A percentile compares a stretch with the other conserved stretches of the same genome.
Conservation (phyloP, 2,329 filamentous ascomycete species). For the Aspergillus ruber region DNA sequence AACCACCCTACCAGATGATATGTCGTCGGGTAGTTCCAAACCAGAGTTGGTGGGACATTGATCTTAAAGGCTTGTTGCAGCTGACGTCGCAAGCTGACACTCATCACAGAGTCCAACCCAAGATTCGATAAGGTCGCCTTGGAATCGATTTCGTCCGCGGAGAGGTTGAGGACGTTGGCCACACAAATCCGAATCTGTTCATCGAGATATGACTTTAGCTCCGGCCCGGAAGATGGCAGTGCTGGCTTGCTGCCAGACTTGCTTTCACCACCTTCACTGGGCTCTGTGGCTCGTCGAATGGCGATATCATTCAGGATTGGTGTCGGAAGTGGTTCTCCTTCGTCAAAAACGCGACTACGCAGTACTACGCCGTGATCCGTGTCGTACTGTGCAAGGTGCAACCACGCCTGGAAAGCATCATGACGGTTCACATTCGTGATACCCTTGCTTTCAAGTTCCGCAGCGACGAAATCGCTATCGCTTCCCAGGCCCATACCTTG, state of each 20-base stretch:
- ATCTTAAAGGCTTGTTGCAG: slow-evolving; percentile 29
- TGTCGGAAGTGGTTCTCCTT: slow-evolving; percentile 20
- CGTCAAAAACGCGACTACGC: slow-evolving; percentile 24
- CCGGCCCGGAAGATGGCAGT: slow-evolving; percentile 10
- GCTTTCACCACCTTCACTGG: background rate
- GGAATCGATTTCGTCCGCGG: slow-evolving; percentile 29
- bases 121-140: slow-evolving; percentile 31
- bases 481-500: slow-evolving; percentile 35
- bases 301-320: slow-evolving; percentile 10
- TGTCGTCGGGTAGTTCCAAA: slow-evolving; percentile 39
- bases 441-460: slow-evolving; percentile 37
- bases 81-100: slow-evolving; percentile 27
- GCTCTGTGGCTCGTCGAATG: background rate
- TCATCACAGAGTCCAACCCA: slow-evolving; percentile 39
- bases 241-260: background rate
- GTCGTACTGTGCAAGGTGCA: slow-evolving; percentile 29
- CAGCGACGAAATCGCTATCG: slow-evolving; percentile 32
- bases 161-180: slow-evolving; percentile 26
- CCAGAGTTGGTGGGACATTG: slow-evolving; percentile 35
- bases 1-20: slow-evolving; percentile 34
- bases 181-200: slow-evolving; percentile 29
- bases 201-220: slow-evolving; percentile 25
- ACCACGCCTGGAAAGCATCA: slow-evolving; percentile 41
- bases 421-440: slow-evolving; percentile 38
- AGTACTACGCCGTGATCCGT: slow-evolving; percentile 36